These are phyloP conservation scores for Geotrichum siamense DNA, from an alignment of 1,139 yeast genomes.

Conservation along the genomic window DNA sequence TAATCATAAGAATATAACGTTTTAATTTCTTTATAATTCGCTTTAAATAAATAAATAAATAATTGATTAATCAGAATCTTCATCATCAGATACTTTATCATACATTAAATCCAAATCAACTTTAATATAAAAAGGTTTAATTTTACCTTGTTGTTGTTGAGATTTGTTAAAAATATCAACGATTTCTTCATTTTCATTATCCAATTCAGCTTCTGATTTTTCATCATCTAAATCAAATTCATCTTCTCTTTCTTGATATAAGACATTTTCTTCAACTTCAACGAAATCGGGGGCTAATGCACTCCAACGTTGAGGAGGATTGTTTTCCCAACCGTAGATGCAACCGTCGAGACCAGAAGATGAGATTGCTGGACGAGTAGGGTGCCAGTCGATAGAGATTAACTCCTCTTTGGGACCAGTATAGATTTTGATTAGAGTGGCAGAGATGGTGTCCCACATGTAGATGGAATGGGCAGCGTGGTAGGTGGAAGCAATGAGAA, in stretches of 20 bases:
- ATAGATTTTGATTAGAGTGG: constrained; percentile 76
- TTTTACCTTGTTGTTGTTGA: background rate
- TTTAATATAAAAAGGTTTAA: constrained; percentile 1
- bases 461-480: constrained; percentile 85
- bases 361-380: constrained; percentile 62
- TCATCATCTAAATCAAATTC: constrained; percentile 82
- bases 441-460: constrained; percentile 88
- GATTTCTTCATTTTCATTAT: constrained; percentile 57
- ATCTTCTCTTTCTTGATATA: constrained; percentile 82
- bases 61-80: background rate
- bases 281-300: constrained; percentile 96
- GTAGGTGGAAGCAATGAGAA: constrained; percentile 77
- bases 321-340: constrained; percentile 75
- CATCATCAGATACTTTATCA: background rate
- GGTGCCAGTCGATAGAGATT: constrained; percentile 76
- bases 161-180: constrained; percentile 53
- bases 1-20: no score
- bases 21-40: no score
- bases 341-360: constrained; percentile 90
- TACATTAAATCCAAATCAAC: background rate
- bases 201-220: constrained; percentile 50
- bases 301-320: constrained; percentile 90
- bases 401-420: constrained; percentile 89
- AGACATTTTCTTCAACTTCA: constrained; percentile 87
- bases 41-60: no score